Conservation (phyloP, 176 grass and related monocot species). For the Rhynchospora pubera region DNA sequence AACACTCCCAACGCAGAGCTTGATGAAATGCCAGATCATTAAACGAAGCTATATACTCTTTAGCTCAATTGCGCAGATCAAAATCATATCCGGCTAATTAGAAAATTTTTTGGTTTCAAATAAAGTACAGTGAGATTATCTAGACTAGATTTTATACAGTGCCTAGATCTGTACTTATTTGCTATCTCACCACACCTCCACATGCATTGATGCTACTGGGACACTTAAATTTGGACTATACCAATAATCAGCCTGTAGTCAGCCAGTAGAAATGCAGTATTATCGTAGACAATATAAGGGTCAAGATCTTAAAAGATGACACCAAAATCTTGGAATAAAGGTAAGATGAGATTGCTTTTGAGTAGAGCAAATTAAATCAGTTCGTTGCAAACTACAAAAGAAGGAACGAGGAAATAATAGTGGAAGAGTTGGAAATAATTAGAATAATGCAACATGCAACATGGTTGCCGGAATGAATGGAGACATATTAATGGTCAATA, state of each 20-base stretch:
- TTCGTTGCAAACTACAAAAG: background rate
- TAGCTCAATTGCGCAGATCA: background rate
- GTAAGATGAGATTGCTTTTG: background rate
- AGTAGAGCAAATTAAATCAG: background rate
- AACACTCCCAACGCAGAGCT: background rate
- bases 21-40: background rate
- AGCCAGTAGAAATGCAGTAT: background rate
- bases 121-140: background rate
- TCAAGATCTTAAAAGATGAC: background rate
- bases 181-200: background rate
- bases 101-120: background rate
- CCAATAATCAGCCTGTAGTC: background rate
- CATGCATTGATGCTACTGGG: background rate
- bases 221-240: constrained; percentile 1
- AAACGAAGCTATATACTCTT: background rate
- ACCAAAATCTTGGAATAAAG: background rate
- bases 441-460: background rate
- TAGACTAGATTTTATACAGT: background rate
- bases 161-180: background rate
- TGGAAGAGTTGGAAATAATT: constrained; percentile 4
- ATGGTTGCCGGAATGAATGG: background rate
- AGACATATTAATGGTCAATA: constrained; percentile 4
- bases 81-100: background rate
- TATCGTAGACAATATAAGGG: background rate
- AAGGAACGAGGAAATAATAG: background rate